Conservation (phyloP, 352 stramenopile species). For the Pythium brassicae region DNA sequence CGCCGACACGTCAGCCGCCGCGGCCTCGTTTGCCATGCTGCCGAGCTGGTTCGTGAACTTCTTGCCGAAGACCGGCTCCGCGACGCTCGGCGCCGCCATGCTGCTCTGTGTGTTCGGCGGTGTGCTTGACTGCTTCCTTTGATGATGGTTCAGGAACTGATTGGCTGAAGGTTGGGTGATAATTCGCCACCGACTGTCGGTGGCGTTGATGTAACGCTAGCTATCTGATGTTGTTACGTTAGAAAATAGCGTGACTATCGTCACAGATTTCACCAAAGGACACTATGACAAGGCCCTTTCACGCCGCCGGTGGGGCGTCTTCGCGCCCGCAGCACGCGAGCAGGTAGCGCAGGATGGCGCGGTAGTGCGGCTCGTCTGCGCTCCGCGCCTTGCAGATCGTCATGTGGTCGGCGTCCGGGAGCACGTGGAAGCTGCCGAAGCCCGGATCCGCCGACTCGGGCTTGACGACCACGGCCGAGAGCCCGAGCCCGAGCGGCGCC, state of each 20-base stretch:
- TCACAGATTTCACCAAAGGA: no score
- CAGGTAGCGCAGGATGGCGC: slow-evolving; percentile 41
- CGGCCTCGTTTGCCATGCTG: slow-evolving; percentile 78
- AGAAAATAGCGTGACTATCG: no score
- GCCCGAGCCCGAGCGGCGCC: slow-evolving; percentile 59
- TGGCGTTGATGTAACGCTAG: no score
- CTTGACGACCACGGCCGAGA: slow-evolving; percentile 74
- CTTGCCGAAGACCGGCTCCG: slow-evolving; percentile 74
- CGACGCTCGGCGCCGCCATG: neutral
- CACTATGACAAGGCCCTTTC: no score
- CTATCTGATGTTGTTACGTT: no score
- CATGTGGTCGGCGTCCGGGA: slow-evolving; percentile 74
- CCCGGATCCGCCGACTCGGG: slow-evolving; percentile 70
- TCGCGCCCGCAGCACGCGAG: slow-evolving; percentile 3
- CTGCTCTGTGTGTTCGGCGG: neutral
- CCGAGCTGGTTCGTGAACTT: slow-evolving; percentile 76
- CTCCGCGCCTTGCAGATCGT: slow-evolving; percentile 84
- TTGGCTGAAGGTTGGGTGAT: no score
- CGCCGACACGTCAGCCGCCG: slow-evolving; percentile 54
- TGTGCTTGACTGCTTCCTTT: no score
- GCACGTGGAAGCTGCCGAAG: slow-evolving; percentile 61
- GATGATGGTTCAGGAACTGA: no score
- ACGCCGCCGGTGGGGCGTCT: no score
- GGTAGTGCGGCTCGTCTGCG: slow-evolving; percentile 57
- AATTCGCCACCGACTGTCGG: no score